phyloP scores from a whole-genome alignment of 148 eudicot genomes.

The Rhododendron mucronatum region DNA sequence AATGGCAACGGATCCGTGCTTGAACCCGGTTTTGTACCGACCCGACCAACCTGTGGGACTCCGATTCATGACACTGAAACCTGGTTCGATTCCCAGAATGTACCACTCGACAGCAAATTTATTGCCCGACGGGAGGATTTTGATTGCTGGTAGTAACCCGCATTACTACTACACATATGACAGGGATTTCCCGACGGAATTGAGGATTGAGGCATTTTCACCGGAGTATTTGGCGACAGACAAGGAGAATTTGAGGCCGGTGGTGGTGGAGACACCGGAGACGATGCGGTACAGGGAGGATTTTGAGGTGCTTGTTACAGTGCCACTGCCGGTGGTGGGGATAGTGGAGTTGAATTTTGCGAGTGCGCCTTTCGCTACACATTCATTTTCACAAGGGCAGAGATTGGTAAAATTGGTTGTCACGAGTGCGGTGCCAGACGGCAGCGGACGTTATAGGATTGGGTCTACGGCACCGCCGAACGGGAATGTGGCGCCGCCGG shows the following conservation, averaged over 20 bases:
- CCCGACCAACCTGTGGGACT: constrained; percentile 71
- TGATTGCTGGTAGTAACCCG: constrained; percentile 89
- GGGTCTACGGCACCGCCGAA: no score
- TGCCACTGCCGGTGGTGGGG: constrained; percentile 54
- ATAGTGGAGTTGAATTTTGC: constrained; percentile 62
- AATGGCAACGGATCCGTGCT: constrained; percentile 53
- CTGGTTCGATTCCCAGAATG: constrained; percentile 70
- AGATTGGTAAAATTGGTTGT: constrained; percentile 60
- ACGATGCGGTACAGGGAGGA: constrained; percentile 14
- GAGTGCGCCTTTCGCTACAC: constrained; percentile 83
- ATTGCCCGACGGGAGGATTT: constrained; percentile 75
- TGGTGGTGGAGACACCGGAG: constrained; percentile 33
- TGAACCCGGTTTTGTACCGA: constrained; percentile 63
- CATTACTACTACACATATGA: constrained; percentile 59
- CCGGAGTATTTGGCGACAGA: constrained; percentile 66
- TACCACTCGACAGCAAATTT: constrained; percentile 92
- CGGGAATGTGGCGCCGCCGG: no score
- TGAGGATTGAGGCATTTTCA: constrained; percentile 74
- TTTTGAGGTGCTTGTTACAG: constrained; percentile 45
- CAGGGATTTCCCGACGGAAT: constrained; percentile 60
- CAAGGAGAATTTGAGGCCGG: constrained; percentile 48
- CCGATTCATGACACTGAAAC: constrained; percentile 71
- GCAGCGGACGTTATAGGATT: no score
- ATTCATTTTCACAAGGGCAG: constrained; percentile 93
- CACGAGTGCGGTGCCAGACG: no score